A percentile compares a stretch with the other conserved stretches of the same genome.
Conservation (phyloP, 2,329 filamentous ascomycete genomes). For the Fusarium sp. region DNA sequence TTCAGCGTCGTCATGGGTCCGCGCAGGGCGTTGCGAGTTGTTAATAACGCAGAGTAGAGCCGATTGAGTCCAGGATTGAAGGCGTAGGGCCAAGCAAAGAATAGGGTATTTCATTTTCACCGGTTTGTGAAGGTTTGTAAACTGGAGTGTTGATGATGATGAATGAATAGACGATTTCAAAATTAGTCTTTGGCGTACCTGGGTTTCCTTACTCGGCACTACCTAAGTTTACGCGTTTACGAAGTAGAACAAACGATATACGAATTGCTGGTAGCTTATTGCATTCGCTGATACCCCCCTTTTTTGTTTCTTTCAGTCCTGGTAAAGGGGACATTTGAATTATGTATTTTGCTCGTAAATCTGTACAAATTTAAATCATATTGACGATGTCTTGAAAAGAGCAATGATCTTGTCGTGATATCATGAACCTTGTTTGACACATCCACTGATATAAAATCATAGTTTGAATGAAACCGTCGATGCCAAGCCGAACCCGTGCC, state of each 20-base stretch:
- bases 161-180: slow-evolving; percentile 8
- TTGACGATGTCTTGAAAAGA: background rate
- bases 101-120: slow-evolving; percentile 2
- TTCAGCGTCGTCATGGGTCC: slow-evolving; percentile 76
- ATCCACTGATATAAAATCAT: slow-evolving; percentile 1
- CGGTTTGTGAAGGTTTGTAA: slow-evolving; percentile 1
- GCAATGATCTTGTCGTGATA: slow-evolving; percentile 18
- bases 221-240: too few species aligned
- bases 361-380: too few species aligned
- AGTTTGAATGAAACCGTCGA: slow-evolving; percentile 8
- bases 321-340: background rate
- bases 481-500: background rate
- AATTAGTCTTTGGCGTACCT: too few species aligned
- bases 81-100: slow-evolving; percentile 8
- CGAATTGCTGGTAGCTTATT: slow-evolving; percentile 11
- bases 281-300: slow-evolving; percentile 45
- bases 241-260: slow-evolving; percentile 23
- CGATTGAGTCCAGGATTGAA: background rate
- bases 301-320: slow-evolving; percentile 6
- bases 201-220: too few species aligned
- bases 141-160: slow-evolving; percentile 12
- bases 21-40: slow-evolving; percentile 73
- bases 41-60: slow-evolving; percentile 62
- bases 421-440: slow-evolving; percentile 10
- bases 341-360: too few species aligned